phyloP scores from a whole-genome alignment of 257 asterid genomes.

The Misopates orontium region DNA sequence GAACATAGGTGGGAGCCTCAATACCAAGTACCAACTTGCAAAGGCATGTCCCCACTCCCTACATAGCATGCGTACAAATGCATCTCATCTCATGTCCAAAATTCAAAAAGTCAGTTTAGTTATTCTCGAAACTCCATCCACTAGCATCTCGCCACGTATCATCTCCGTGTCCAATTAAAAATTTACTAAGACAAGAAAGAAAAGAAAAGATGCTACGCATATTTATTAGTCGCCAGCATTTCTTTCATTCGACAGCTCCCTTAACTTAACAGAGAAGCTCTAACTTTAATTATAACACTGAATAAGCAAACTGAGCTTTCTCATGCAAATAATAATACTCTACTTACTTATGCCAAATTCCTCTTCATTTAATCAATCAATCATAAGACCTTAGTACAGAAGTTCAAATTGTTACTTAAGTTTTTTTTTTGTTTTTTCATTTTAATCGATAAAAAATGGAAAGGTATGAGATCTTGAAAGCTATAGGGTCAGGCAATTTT shows the following conservation, averaged over 20 bases:
- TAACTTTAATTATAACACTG: background rate
- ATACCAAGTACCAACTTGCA: too few relatives aligned
- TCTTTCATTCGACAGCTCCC: background rate
- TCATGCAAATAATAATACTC: background rate
- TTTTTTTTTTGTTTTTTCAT: background rate
- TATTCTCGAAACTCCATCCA: constrained; percentile 22
- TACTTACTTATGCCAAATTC: too few relatives aligned
- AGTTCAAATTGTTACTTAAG: background rate
- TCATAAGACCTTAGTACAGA: background rate
- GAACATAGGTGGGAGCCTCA: too few relatives aligned
- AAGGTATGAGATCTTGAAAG: constrained; percentile 72
- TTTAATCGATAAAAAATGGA: constrained; percentile 46
- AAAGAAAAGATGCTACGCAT: constrained; percentile 3
- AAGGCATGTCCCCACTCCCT: too few relatives aligned
- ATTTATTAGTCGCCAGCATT: background rate
- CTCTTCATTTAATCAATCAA: background rate
- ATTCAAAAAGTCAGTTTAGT: too few relatives aligned
- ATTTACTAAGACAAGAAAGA: constrained; percentile 17
- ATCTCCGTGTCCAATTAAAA: background rate
- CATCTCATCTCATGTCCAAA: too few relatives aligned
- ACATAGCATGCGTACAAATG: too few relatives aligned
- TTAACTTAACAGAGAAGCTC: too few relatives aligned
- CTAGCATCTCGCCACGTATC: constrained; percentile 35
- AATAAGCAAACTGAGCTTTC: background rate
- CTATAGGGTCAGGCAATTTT: constrained; percentile 86